These are phyloP conservation scores for Lagenaria siceraria DNA, from an alignment of 306 rosid species.

Conservation along the genomic window DNA sequence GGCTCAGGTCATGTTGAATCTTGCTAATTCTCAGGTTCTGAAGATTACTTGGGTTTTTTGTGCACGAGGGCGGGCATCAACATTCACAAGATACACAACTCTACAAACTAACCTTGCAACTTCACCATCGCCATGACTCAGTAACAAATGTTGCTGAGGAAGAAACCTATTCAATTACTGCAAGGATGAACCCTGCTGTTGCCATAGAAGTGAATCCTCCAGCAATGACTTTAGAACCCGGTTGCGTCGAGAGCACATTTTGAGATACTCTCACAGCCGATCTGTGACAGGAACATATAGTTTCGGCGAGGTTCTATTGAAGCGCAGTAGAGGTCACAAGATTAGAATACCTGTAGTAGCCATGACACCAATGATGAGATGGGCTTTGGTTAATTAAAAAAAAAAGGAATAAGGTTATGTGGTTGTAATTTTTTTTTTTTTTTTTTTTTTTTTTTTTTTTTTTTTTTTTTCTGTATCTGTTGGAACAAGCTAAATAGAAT, in stretches of 20 bases:
- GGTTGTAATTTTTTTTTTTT: slow-evolving; percentile 71
- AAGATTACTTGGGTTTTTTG: slow-evolving; percentile 85
- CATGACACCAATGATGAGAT: slow-evolving; percentile 33
- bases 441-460: too few species aligned
- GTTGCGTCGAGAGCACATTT: slow-evolving; percentile 38
- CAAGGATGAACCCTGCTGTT: slow-evolving; percentile 68
- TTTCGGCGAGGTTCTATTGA: slow-evolving; percentile 67
- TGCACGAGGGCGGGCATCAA: slow-evolving; percentile 76
- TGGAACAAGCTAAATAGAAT: slow-evolving; percentile 50
- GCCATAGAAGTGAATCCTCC: slow-evolving; percentile 73
- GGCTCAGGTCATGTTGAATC: neutral
- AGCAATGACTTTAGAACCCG: slow-evolving; percentile 57
- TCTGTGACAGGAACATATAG: slow-evolving; percentile 48
- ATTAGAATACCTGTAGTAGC: slow-evolving; percentile 85
- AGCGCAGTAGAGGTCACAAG: slow-evolving; percentile 88
- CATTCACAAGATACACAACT: slow-evolving; percentile 50
- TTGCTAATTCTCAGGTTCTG: slow-evolving; percentile 37
- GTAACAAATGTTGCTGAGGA: slow-evolving; percentile 73
- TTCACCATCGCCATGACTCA: slow-evolving; percentile 32
- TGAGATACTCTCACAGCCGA: slow-evolving; percentile 47
- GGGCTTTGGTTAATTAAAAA: slow-evolving; percentile 11
- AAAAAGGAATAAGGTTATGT: neutral
- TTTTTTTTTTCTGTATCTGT: too few species aligned
- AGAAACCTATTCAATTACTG: slow-evolving; percentile 58
- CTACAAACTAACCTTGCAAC: slow-evolving; percentile 63